Conservation (phyloP, 345 rosid genomes). For the Anacardium occidentale region DNA sequence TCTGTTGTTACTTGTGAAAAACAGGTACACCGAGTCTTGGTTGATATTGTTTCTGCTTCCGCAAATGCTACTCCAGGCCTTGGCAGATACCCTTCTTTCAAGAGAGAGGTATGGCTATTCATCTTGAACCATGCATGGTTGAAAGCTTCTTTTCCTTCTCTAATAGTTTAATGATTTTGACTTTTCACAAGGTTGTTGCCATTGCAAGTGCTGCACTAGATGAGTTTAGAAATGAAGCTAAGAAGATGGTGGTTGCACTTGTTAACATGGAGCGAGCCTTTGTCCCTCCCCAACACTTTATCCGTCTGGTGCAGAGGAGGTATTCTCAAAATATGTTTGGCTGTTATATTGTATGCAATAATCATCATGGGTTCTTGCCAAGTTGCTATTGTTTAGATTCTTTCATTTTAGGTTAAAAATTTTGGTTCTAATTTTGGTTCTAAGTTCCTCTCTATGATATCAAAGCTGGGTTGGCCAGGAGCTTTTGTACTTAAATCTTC, state of each 20-base stretch:
- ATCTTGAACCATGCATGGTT: not conserved
- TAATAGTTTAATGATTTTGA: not conserved
- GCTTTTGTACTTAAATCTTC: not conserved
- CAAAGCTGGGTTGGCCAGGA: not conserved
- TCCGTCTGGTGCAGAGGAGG: constrained; percentile 78
- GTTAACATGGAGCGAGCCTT: constrained; percentile 85
- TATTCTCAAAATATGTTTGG: constrained; percentile 23
- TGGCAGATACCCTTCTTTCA: constrained; percentile 82
- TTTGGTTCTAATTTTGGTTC: not conserved
- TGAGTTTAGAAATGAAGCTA: constrained; percentile 73
- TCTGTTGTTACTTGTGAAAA: constrained; percentile 5
- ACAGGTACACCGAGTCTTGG: constrained; percentile 71
- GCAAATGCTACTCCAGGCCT: constrained; percentile 80
- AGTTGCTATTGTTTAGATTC: not conserved
- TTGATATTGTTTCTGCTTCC: constrained; percentile 71
- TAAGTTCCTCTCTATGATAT: not conserved
- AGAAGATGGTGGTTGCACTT: constrained; percentile 73
- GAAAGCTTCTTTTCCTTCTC: not conserved
- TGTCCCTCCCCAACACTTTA: constrained; percentile 86
- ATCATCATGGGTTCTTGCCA: not conserved
- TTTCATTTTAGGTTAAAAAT: too few species aligned
- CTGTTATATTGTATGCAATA: not conserved
- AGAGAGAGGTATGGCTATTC: constrained; percentile 62
- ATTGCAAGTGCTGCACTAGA: constrained; percentile 76
- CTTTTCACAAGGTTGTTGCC: constrained; percentile 53